Evolutionary conservation across 345 rosid species (phyloP), one percentile per base, ranked within the genome.

Genomic region (Physaria fendleri): DNA sequence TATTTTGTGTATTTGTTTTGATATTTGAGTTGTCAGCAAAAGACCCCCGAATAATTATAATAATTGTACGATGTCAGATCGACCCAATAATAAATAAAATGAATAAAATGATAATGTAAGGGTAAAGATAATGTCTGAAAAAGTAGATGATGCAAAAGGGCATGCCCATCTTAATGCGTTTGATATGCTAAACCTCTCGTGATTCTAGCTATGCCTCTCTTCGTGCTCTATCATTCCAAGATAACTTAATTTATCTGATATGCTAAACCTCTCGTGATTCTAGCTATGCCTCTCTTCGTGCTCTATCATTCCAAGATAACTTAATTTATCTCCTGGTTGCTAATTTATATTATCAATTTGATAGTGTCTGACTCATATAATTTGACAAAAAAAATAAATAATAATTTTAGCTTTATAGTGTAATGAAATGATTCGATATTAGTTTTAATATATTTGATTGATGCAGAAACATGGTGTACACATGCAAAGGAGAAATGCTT

Each of bases 161-260:
- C 64, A 66, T 56, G 57, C 64, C 49, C 64, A 66, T 47, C 50
- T 56, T 66, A 38, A 47, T 47, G 71, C 71, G 49, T 56, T 65
- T 56, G 56, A 13, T 57, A 43, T 35, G 58, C 64, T 38, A 56
- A 33, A n/a, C n/a, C n/a, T n/a, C n/a, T n/a, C n/a, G n/a, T n/a
- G n/a, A n/a, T n/a, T n/a, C n/a, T n/a, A n/a, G n/a, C n/a, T n/a
- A n/a, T n/a, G 39, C 59, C 65, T 41, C 71, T 58, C 52, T 48
- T 66, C 51, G 37, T 49, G 65, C 65, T 58, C 53, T 49, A 20
- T 29, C 65, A 58, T 49, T 28, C 38, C 59, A 58, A 50, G 59
- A 58, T 66, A 40, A 67, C 46, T 48, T 66, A 38, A 47, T 47
- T 64, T 64, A 42, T 56, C 56, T 56, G 56, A 13, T 57, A 43